Evolutionary conservation across 2,329 filamentous ascomycete species (phyloP).

Genomic region (Aspergillus sp.): DNA sequence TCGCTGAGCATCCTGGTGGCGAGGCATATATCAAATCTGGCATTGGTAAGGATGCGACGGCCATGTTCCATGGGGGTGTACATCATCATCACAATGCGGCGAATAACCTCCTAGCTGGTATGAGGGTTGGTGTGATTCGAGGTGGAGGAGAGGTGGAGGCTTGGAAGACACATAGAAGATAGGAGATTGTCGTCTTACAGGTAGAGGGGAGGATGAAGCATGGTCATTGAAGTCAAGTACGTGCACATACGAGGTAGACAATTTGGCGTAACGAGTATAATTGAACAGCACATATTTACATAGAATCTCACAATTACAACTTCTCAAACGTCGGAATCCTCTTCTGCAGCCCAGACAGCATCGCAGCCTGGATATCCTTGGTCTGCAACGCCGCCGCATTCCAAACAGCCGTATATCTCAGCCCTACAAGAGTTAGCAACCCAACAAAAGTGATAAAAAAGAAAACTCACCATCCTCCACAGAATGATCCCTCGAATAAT

Average conservation of each 20-base stretch:
- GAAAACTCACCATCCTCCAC: constrained; percentile 65
- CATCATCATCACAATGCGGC: constrained; percentile 62
- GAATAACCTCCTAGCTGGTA: constrained; percentile 76
- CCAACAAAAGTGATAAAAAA: constrained; percentile 1
- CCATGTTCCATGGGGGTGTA: neutral
- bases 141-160: constrained; percentile 81
- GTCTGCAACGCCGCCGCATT: constrained; percentile 81
- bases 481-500: constrained; percentile 72
- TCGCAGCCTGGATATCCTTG: constrained; percentile 66
- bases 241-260: neutral
- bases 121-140: constrained; percentile 75
- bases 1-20: neutral
- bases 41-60: neutral
- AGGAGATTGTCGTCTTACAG: constrained; percentile 26
- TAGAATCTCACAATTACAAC: constrained; percentile 45
- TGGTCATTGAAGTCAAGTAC: neutral
- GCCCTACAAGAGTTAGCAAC: constrained; percentile 39
- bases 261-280: neutral
- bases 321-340: constrained; percentile 80
- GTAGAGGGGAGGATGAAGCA: no score
- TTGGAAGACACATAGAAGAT: constrained; percentile 74
- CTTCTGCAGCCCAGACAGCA: constrained; percentile 73
- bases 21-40: neutral
- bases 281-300: no score
- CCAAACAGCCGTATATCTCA: constrained; percentile 84